Base-by-base conservation (phyloP, 768 basidiomycete genomes). In the Phylloporus arenicola region DNA sequence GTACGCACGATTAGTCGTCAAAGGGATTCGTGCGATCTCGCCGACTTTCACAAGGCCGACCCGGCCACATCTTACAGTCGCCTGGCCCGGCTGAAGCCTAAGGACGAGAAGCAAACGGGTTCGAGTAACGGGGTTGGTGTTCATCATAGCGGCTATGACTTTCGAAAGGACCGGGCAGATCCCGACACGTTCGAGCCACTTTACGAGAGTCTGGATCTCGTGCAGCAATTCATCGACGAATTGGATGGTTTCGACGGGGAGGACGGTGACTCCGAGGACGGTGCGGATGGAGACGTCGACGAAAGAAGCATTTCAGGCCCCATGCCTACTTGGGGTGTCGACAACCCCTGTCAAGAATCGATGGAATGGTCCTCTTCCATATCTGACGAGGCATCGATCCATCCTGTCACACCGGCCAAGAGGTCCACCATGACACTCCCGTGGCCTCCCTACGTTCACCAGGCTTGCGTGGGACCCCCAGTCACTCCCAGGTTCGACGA, bases 171-270 rank as follows among this genome's bases (percentile, higher is more conserved):
- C 0, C 35, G 12, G 29, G 12, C 3, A 10, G 24, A 48, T 27
- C 6, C 3, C n/a, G 30, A 50, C 22, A 20, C 12, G 6, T 19
- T 20, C 13, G 1, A 24, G 13, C 17, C 13, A 5, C 16, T 35
- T 33, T 30, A 48, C 7, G 50, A 38, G 11, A 42, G 45, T 6
- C 7, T 4, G 19, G 50, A 55, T n/a, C 12, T 54, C 3, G 58
- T 64, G 52, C 46, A 43, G 4, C 47, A n/a, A 19, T 25, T 61
- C 2, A 54, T 58, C 19, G 35, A 33, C 10, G 50, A 52, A 8
- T 49, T 58, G n/a, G 43, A 53, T 2, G 50, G 61, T 25, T 45
- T 50, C 35, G 4, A 9, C 10, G 2, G 52, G 25, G 48, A 55
- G 19, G 48, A 51, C 9, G 25, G 17, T 33, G 17, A 51, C 3